Evolutionary conservation across 148 eudicot genomes (phyloP), one percentile per base, ranked within the genome.

Genomic region (Cornus controversa): DNA sequence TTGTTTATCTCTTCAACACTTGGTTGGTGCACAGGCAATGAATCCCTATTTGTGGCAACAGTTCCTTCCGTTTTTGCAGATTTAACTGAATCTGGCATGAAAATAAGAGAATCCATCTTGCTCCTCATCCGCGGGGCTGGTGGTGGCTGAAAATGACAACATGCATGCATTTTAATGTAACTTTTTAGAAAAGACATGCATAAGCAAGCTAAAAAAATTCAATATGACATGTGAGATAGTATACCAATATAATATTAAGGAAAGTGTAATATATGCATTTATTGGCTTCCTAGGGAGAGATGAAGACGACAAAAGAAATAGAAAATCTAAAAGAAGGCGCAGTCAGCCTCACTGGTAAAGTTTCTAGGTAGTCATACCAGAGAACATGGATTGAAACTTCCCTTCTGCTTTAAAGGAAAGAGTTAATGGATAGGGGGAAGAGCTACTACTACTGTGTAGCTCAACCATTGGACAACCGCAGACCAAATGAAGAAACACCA

Each of bases 71-170:
- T 67, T 69, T 80, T 88, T 37, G 79, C 81, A 82, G 82, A 73
- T 77, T 79, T 90, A 28, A 63, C 83, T 54, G 86, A 77, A 70
- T 91, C 92, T 73, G 93, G 88, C 82, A 89, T 77, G 77, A 93
- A 91, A 72, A 91, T 77, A 69, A 93, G 87, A 71, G 97, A 85
- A 79, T 95, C 98, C 87, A 95, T 80, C 89, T 95, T 95, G 88
- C 94, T 91, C 91, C 86, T 91, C 34, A 71, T 67, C 65, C 93
- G 92, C 37, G 97, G 90, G 67, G 93, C 76, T 72, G 98, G 90
- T 24, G 90, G 93, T 77, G 94, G 98, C 98, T 93, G 86, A 82
- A 85, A 58, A 66, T 42, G 54, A 71, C 11, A 79, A 80, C 25
- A 71, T 6, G 20, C 36, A 66, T 29, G 25, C 34, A 68, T 9